These are phyloP conservation scores for Jackrogersella minutella DNA, from an alignment of 495 filamentous ascomycete genomes.

Conservation along the genomic window DNA sequence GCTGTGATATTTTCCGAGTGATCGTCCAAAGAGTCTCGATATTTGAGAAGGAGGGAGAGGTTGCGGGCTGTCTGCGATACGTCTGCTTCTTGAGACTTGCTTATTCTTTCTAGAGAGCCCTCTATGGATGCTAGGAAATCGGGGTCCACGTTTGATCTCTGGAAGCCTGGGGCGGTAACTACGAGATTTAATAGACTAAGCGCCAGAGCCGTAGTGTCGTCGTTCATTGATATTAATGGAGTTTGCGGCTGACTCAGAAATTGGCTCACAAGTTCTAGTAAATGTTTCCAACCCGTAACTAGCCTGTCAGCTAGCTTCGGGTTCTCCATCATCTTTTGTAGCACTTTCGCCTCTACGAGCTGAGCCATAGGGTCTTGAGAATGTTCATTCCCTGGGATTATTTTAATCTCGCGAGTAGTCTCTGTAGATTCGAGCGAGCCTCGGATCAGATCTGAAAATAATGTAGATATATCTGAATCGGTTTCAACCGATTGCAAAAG, in stretches of 20 bases:
- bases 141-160: slow-evolving; percentile 56
- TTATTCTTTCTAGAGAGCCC: slow-evolving; percentile 55
- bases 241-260: slow-evolving; percentile 66
- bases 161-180: slow-evolving; percentile 68
- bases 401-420: slow-evolving; percentile 35
- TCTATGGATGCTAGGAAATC: slow-evolving; percentile 61
- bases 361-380: slow-evolving; percentile 55
- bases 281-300: slow-evolving; percentile 42
- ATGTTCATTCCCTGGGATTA: slow-evolving; percentile 42
- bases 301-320: slow-evolving; percentile 64
- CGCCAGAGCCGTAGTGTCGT: slow-evolving; percentile 65
- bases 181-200: slow-evolving; percentile 74
- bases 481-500: slow-evolving; percentile 61
- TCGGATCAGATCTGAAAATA: slow-evolving; percentile 71
- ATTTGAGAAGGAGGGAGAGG: slow-evolving; percentile 64
- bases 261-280: slow-evolving; percentile 66
- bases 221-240: slow-evolving; percentile 39
- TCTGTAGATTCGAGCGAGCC: slow-evolving; percentile 61
- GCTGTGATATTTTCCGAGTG: slow-evolving; percentile 42
- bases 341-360: slow-evolving; percentile 67
- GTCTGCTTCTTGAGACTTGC: slow-evolving; percentile 41
- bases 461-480: slow-evolving; percentile 65
- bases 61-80: slow-evolving; percentile 63
- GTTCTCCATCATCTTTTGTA: slow-evolving; percentile 71
- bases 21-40: slow-evolving; percentile 59